Percentiles rank a stretch among this genome's conserved stretches.
Evolutionary conservation across 2,329 filamentous ascomycete genomes (phyloP).

Genomic region (Mollisiaceae sp.): DNA sequence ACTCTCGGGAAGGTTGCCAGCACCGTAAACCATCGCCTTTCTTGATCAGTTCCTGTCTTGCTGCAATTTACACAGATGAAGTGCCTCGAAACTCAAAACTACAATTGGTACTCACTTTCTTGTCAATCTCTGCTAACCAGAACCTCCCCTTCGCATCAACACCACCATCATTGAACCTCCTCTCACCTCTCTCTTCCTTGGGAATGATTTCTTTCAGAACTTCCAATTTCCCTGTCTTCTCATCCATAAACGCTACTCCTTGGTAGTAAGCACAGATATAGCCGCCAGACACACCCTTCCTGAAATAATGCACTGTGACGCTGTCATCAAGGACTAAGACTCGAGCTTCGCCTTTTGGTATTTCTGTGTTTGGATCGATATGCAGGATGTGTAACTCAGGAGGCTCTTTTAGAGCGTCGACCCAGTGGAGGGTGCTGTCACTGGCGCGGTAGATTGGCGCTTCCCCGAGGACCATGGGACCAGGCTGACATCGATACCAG

Average conservation of each 20-base stretch:
- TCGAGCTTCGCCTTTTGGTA: constrained; percentile 37
- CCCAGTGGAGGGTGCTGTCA: constrained; percentile 34
- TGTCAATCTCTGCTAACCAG: constrained; percentile 44
- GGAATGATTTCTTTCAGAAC: constrained; percentile 46
- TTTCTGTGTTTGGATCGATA: constrained; percentile 42
- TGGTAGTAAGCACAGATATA: constrained; percentile 48
- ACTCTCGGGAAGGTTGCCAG: constrained; percentile 39
- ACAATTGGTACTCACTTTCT: constrained; percentile 18
- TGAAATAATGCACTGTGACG: constrained; percentile 45
- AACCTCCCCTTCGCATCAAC: constrained; percentile 24
- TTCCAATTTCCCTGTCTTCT: constrained; percentile 44
- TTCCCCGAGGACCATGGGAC: constrained; percentile 28
- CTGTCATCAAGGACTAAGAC: constrained; percentile 43
- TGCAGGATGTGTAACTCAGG: constrained; percentile 44
- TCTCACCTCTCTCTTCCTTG: constrained; percentile 35
- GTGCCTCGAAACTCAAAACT: neutral
- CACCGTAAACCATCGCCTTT: constrained; percentile 42
- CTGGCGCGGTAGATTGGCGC: constrained; percentile 31
- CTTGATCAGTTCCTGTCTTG: neutral
- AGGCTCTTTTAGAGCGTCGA: constrained; percentile 32
- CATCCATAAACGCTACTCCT: constrained; percentile 46
- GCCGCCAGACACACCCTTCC: constrained; percentile 42
- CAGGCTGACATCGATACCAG: neutral
- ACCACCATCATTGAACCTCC: constrained; percentile 45
- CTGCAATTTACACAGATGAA: neutral